phyloP scores from a whole-genome alignment of 2,329 filamentous ascomycete species.

The Gaeumannomyces tritici region DNA sequence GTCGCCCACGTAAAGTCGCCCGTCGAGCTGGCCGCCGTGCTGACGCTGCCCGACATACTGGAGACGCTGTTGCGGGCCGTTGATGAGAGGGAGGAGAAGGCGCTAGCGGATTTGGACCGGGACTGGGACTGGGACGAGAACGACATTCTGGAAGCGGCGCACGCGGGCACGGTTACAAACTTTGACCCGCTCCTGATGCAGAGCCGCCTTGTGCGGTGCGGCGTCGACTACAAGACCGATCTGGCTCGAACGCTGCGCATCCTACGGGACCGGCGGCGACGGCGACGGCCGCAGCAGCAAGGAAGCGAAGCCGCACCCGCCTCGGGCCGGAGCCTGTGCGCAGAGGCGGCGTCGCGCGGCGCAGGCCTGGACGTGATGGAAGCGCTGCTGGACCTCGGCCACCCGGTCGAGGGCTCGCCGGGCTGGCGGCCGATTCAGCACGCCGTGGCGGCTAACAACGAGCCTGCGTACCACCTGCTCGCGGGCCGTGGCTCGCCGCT shows the following conservation, averaged over 20 bases:
- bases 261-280: slow-evolving; percentile 4
- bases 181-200: slow-evolving; percentile 8
- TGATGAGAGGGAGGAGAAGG: background rate
- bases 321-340: slow-evolving; percentile 4
- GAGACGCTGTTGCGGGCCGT: slow-evolving; percentile 6
- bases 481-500: background rate
- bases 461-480: slow-evolving; percentile 3
- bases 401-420: slow-evolving; percentile 5
- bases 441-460: slow-evolving; percentile 6
- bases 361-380: slow-evolving; percentile 8
- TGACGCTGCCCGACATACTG: slow-evolving; percentile 10
- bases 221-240: slow-evolving; percentile 4
- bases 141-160: slow-evolving; percentile 7
- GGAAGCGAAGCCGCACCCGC: background rate
- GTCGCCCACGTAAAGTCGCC: background rate
- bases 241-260: slow-evolving; percentile 4
- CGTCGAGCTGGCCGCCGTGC: slow-evolving; percentile 7
- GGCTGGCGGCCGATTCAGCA: slow-evolving; percentile 5
- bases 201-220: slow-evolving; percentile 9
- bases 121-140: slow-evolving; percentile 5
- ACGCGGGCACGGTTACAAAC: slow-evolving; percentile 2
- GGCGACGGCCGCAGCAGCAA: background rate
- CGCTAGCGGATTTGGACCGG: background rate
- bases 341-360: slow-evolving; percentile 4
- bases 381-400: slow-evolving; percentile 6